Percentiles rank a stretch among this genome's conserved stretches.
These are phyloP conservation scores for Oxyria digyna DNA, from an alignment of 148 eudicot species.

Conservation along the genomic window DNA sequence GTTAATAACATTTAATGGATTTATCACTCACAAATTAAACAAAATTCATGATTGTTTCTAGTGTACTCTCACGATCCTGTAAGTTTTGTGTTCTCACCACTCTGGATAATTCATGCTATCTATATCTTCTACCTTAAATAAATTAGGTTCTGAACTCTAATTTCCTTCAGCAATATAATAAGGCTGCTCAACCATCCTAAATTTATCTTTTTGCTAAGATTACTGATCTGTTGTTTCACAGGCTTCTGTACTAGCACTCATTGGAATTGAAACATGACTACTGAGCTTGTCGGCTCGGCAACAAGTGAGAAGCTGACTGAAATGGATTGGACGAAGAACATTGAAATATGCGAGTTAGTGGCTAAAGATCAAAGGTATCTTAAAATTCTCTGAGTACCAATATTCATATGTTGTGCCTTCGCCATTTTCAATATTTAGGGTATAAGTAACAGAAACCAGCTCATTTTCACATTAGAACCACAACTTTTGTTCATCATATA, in stretches of 20 bases:
- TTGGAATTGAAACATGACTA: constrained; percentile 34
- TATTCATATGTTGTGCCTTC: not conserved
- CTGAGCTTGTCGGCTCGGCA: constrained; percentile 70
- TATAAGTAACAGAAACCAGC: not conserved
- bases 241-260: not conserved
- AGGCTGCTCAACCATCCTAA: not conserved
- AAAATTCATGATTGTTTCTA: not conserved
- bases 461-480: not conserved
- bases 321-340: constrained; percentile 82
- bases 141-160: not conserved
- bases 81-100: not conserved
- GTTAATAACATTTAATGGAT: not conserved
- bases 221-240: constrained; percentile 3
- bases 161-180: not conserved
- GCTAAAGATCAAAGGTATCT: constrained; percentile 65
- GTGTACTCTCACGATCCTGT: not conserved
- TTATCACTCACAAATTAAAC: not conserved
- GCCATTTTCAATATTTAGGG: not conserved
- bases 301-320: constrained; percentile 82
- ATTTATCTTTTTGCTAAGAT: not conserved
- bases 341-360: constrained; percentile 85
- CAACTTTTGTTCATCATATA: not conserved
- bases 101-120: not conserved
- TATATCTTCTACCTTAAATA: not conserved
- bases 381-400: not conserved